These are phyloP conservation scores for Iris pallida DNA, from an alignment of 116 monocot species.

Conservation along the genomic window DNA sequence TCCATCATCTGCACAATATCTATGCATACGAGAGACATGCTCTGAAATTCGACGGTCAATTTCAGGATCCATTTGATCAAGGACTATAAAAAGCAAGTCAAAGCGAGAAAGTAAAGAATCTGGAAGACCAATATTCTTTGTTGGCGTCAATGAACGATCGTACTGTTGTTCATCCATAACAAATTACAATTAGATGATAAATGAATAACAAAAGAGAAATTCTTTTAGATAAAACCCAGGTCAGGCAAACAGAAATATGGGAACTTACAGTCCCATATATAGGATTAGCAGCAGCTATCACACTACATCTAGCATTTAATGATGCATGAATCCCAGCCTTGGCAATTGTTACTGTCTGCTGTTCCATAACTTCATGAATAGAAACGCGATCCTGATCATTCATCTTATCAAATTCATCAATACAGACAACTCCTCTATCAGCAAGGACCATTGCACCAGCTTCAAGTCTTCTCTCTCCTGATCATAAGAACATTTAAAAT, in stretches of 20 bases:
- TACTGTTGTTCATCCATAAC: constrained; percentile 43
- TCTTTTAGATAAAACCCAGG: too few species aligned
- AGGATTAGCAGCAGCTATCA: constrained; percentile 95
- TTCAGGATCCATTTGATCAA: constrained; percentile 99
- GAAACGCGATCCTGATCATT: constrained; percentile 94
- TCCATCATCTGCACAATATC: constrained; percentile 80
- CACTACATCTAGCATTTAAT: constrained; percentile 97
- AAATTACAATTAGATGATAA: constrained; percentile 6
- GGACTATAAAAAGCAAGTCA: constrained; percentile 94
- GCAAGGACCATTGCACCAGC: constrained; percentile 99
- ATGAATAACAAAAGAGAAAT: too few species aligned
- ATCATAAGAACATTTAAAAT: too few species aligned
- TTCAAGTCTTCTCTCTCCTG: constrained; percentile 95
- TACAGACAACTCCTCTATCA: constrained; percentile 95
- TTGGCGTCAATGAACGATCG: constrained; percentile 93
- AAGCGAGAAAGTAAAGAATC: constrained; percentile 98
- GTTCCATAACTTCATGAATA: constrained; percentile 99
- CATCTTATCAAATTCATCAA: constrained; percentile 99
- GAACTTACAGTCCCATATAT: constrained; percentile 95
- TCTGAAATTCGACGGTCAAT: constrained; percentile 88
- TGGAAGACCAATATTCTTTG: constrained; percentile 97
- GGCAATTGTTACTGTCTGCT: constrained; percentile 97
- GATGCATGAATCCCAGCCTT: constrained; percentile 99
- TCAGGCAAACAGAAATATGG: background rate
- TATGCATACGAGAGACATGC: constrained; percentile 92